These are phyloP conservation scores for Podaxis sp. DNA, from an alignment of 768 basidiomycete species.

Conservation along the genomic window DNA sequence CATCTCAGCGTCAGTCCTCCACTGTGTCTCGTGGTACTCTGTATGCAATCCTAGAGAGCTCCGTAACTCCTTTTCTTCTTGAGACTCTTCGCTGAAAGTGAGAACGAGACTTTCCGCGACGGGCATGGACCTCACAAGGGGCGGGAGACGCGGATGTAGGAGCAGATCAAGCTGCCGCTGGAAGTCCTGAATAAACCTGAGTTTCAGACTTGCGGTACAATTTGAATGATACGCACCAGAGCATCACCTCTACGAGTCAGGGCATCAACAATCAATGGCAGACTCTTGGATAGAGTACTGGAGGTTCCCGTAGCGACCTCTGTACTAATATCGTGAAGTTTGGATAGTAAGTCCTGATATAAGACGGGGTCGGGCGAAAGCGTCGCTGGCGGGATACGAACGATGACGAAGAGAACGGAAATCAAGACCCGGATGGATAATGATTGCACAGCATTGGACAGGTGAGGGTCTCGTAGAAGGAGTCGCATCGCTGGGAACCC, in stretches of 20 bases:
- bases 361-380: conserved; percentile 51
- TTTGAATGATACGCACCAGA: conserved; percentile 22
- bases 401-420: conserved; percentile 51
- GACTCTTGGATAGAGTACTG: conserved; percentile 54
- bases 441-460: conserved; percentile 53
- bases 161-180: conserved; percentile 51
- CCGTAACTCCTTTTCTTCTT: conserved; percentile 53
- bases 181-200: conserved; percentile 12
- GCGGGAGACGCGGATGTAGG: conserved; percentile 78
- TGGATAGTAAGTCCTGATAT: conserved; percentile 37
- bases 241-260: conserved; percentile 21
- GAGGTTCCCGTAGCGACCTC: conserved; percentile 52
- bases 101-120: conserved; percentile 57
- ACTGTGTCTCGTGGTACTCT: neutral
- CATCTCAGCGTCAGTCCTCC: neutral
- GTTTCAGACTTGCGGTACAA: neutral
- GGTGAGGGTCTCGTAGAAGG: conserved; percentile 44
- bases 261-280: conserved; percentile 51
- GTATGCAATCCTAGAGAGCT: conserved; percentile 32
- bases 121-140: conserved; percentile 65
- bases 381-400: conserved; percentile 48
- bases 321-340: conserved; percentile 43
- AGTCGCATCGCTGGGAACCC: conserved; percentile 40
- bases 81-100: conserved; percentile 57
- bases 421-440: conserved; percentile 54